Evolutionary conservation across 2,329 filamentous ascomycete genomes (phyloP).

Genomic region (Trichoderma gracile): DNA sequence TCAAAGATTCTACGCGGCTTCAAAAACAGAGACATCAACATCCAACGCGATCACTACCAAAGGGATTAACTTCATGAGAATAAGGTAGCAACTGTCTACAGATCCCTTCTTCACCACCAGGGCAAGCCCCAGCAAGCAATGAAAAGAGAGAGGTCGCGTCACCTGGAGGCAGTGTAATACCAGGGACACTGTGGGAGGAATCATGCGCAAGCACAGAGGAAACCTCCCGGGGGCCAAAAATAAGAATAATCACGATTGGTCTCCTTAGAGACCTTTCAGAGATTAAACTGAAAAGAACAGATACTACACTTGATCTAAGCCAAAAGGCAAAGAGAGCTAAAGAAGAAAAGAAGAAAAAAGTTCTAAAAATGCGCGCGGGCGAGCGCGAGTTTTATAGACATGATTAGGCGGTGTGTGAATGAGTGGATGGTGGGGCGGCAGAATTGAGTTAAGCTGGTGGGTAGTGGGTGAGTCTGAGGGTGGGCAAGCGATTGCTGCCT

Average conservation of each 20-base stretch:
- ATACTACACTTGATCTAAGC: constrained; percentile 95
- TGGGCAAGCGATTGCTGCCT: background rate
- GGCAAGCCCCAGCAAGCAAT: constrained; percentile 43
- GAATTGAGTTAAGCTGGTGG: constrained; percentile 5
- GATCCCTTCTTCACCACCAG: constrained; percentile 43
- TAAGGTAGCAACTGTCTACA: too few species aligned
- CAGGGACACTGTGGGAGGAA: constrained; percentile 46
- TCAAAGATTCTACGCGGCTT: too few species aligned
- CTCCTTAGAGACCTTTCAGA: constrained; percentile 78
- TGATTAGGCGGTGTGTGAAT: constrained; percentile 27
- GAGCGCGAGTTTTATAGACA: constrained; percentile 33
- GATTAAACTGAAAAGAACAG: constrained; percentile 98
- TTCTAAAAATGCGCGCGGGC: constrained; percentile 17
- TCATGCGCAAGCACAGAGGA: constrained; percentile 48
- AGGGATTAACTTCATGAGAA: too few species aligned
- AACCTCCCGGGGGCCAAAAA: constrained; percentile 47
- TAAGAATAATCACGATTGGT: constrained; percentile 78
- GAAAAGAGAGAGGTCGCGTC: constrained; percentile 47
- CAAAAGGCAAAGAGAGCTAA: constrained; percentile 56
- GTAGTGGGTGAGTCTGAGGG: background rate
- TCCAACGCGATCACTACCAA: too few species aligned
- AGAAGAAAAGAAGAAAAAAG: constrained; percentile 38
- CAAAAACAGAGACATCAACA: too few species aligned
- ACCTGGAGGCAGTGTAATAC: constrained; percentile 49
- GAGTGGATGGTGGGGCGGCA: constrained; percentile 7